Base-by-base conservation (phyloP, 352 stramenopile genomes). In the Globisporangium viniferum region DNA sequence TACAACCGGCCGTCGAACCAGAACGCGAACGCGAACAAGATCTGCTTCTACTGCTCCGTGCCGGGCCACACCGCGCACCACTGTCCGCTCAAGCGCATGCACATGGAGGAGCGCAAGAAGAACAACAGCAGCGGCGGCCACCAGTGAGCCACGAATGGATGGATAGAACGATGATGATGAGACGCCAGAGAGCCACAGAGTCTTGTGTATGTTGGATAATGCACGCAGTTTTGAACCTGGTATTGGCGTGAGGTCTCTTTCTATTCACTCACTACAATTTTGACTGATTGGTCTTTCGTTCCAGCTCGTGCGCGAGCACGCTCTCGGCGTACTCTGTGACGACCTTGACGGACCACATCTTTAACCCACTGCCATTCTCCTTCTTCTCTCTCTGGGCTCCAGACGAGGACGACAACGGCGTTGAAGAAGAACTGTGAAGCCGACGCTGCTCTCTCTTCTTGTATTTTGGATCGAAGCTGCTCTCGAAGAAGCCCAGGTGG, bases 401-500 rank as follows among this genome's bases (percentile, higher is more conserved):
- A 54, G 46, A 54, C 18, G 46, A 54, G 5, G 46, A 54, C 20
- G 20, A 55, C 18, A n/a, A 55, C 2, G 48, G 4, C 2, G 29
- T 33, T 5, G 29, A 29, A 44, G 36, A 44, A 44, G 36, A 44
- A 44, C 36, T 18, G 49, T 18, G 8, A 2, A 31, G 22, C 10
- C 49, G 49, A 29, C n/a, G 49, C 20, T 29, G 48, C 48, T 55
- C 48, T 33, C 29, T 33, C 10, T 36, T 22, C 7, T 20, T 33
- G 27, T 36, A 33, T n/a, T 46, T 41, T 5, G 46, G 59, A 12
- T 76, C 59, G 10, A 31, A 27, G 22, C 27, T 55, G 29, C 72
- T 71, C 31, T 90, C 75, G 63, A 89, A 93, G 62, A 92, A 94
- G 1, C 74, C 82, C 59, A 94, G 74, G 68, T 92, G 87, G 22